Conservation (phyloP, 23 red algal species). For the Porphyridium purpureum region DNA sequence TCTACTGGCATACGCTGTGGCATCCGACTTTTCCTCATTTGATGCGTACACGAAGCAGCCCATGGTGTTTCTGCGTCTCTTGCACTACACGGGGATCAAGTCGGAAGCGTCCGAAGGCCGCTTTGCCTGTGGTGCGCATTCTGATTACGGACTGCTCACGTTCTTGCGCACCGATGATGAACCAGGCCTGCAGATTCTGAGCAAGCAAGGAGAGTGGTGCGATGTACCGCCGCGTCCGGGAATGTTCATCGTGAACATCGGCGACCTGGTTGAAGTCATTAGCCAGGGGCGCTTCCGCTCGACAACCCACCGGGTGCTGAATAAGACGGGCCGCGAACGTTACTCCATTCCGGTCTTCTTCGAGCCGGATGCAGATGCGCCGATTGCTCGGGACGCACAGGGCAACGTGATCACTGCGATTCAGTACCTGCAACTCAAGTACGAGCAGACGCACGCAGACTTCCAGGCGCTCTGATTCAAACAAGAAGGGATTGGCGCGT, state of each 20-base stretch:
- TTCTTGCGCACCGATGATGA: background rate
- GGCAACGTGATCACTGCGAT: too few species aligned
- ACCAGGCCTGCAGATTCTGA: background rate
- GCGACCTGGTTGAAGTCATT: background rate
- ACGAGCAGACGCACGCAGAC: too few species aligned
- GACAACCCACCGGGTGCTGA: background rate
- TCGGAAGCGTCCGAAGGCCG: background rate
- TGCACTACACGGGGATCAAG: background rate
- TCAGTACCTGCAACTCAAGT: too few species aligned
- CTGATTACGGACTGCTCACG: background rate
- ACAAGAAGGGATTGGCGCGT: too few species aligned
- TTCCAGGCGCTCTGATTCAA: too few species aligned
- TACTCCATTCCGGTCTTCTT: background rate
- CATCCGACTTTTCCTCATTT: too few species aligned
- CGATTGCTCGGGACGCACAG: too few species aligned
- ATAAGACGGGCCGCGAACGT: background rate
- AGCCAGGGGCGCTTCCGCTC: background rate
- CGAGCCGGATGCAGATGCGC: background rate
- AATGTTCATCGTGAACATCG: background rate
- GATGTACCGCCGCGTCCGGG: background rate
- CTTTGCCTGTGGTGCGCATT: background rate
- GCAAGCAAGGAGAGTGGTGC: background rate
- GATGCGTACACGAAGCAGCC: too few species aligned
- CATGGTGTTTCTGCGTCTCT: too few species aligned
- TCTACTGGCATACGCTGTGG: too few species aligned